Evolutionary conservation across 257 asterid genomes (phyloP), one percentile per base, ranked within the genome.

Genomic region (Ilex aquifolium): DNA sequence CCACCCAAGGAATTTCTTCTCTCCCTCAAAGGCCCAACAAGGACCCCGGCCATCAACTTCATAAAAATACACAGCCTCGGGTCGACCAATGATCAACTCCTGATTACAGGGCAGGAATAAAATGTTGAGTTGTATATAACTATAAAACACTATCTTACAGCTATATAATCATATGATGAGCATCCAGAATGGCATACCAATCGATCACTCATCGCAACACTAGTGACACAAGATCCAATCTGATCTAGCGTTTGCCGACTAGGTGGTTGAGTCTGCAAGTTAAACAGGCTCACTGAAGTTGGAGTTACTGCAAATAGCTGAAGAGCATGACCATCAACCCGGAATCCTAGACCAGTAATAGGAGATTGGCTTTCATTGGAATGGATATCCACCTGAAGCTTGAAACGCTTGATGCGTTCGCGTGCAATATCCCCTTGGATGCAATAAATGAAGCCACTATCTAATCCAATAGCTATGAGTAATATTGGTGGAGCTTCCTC

Each of bases 1-100:
- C 95, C 97, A 89, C 5, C 97, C 97, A 4, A 89, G 78, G 36
- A 87, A 69, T 69, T 87, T 92, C 66, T 92, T 92, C 74, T 87
- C 99, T 15, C 99, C 99, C 79, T 89, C 97, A 76, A 92, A 92
- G 42, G 99, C 96, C 97, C 97, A 92, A 73, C 99, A 92, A 63
- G 97, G 99, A 63, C 99, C 99, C 57, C 99, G 89, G 16, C 98
- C 98, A 76, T 92, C 98, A 75, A 86, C 88, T 75, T 92, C 95
- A 70, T 87, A 92, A 66, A 92, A 92, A 76, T 83, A 92, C 61
- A 92, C 83, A 56, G 98, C 98, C 87, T 92, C 98, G 46, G 85
- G 82, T 57, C 95, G 93, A 70, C 98, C 98, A 65, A 92, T 80
- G 66, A 92, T 89, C 76, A 92, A 81, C 79, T 89, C 96, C 98